Conservation (phyloP, 768 basidiomycete species). For the Gautieria morchelliformis region DNA sequence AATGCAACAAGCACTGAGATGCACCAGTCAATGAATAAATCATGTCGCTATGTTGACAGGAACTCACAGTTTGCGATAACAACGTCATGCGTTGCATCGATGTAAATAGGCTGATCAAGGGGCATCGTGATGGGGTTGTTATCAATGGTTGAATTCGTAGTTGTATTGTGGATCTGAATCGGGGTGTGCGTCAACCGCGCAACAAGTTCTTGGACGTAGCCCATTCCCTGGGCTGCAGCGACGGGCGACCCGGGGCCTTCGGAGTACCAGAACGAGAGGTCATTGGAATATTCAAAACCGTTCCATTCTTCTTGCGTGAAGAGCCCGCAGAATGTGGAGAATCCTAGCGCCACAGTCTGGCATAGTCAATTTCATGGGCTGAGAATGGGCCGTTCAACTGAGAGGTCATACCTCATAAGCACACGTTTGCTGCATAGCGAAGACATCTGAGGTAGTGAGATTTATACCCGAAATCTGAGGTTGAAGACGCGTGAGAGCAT, state of each 20-base stretch:
- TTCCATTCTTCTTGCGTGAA: slow-evolving; percentile 47
- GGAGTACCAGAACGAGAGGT: slow-evolving; percentile 26
- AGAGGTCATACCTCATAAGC: slow-evolving; percentile 27
- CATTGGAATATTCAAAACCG: slow-evolving; percentile 34
- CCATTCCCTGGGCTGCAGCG: slow-evolving; percentile 28
- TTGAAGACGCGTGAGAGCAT: slow-evolving; percentile 21
- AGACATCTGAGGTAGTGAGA: slow-evolving; percentile 21
- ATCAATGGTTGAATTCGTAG: slow-evolving; percentile 77
- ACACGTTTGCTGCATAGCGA: slow-evolving; percentile 29
- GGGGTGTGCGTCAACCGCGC: slow-evolving; percentile 47
- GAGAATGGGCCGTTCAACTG: neutral
- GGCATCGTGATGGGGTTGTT: slow-evolving; percentile 62
- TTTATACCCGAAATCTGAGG: slow-evolving; percentile 18
- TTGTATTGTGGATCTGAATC: slow-evolving; percentile 61
- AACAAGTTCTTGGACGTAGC: slow-evolving; percentile 35
- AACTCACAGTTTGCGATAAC: slow-evolving; percentile 71
- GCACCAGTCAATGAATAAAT: slow-evolving; percentile 5
- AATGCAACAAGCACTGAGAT: slow-evolving; percentile 68
- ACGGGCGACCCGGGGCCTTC: slow-evolving; percentile 35
- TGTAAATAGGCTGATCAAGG: slow-evolving; percentile 62
- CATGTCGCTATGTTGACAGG: neutral
- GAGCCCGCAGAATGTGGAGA: slow-evolving; percentile 38
- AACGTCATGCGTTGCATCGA: slow-evolving; percentile 90
- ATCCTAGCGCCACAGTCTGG: slow-evolving; percentile 41
- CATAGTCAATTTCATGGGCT: neutral